phyloP scores from a whole-genome alignment of 2,329 filamentous ascomycete genomes.

The Ceratocystis smalleyi region DNA sequence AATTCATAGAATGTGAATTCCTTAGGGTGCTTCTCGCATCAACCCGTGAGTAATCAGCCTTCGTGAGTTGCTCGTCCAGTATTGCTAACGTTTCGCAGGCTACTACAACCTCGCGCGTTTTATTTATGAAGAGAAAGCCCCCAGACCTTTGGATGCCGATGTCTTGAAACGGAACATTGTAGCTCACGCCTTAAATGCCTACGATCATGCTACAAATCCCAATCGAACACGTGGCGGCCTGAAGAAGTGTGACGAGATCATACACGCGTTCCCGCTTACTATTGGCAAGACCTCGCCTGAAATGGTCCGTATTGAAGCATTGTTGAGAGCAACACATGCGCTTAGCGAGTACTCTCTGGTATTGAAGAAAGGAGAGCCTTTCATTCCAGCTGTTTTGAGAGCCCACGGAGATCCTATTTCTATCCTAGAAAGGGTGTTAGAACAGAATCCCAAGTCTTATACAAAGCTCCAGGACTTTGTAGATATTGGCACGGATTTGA shows the following conservation, averaged over 20 bases:
- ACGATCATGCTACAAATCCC: slow-evolving; percentile 70
- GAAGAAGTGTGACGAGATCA: slow-evolving; percentile 60
- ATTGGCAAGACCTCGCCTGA: slow-evolving; percentile 38
- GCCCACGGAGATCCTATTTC: slow-evolving; percentile 60
- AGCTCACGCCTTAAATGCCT: slow-evolving; percentile 49
- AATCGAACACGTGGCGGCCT: slow-evolving; percentile 61
- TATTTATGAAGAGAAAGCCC: slow-evolving; percentile 40
- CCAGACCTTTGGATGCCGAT: slow-evolving; percentile 34
- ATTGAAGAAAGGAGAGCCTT: slow-evolving; percentile 64
- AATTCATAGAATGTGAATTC: slow-evolving; percentile 54
- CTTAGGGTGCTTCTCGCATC: slow-evolving; percentile 50
- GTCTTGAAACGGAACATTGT: slow-evolving; percentile 46
- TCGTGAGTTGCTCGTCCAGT: background rate
- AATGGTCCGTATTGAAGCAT: slow-evolving; percentile 40
- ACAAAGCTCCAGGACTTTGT: slow-evolving; percentile 59
- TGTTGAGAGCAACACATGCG: slow-evolving; percentile 58
- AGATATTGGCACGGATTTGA: slow-evolving; percentile 51
- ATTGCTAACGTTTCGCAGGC: slow-evolving; percentile 21
- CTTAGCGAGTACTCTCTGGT: slow-evolving; percentile 63
- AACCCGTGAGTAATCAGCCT: slow-evolving; percentile 33
- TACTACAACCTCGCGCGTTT: slow-evolving; percentile 48
- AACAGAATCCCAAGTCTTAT: slow-evolving; percentile 61
- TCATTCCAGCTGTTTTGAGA: slow-evolving; percentile 63
- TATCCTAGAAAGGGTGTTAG: slow-evolving; percentile 55
- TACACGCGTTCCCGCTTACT: slow-evolving; percentile 46